These are phyloP conservation scores for Sphagnurus paluster DNA, from an alignment of 1,284 basidiomycete species.

Conservation along the genomic window DNA sequence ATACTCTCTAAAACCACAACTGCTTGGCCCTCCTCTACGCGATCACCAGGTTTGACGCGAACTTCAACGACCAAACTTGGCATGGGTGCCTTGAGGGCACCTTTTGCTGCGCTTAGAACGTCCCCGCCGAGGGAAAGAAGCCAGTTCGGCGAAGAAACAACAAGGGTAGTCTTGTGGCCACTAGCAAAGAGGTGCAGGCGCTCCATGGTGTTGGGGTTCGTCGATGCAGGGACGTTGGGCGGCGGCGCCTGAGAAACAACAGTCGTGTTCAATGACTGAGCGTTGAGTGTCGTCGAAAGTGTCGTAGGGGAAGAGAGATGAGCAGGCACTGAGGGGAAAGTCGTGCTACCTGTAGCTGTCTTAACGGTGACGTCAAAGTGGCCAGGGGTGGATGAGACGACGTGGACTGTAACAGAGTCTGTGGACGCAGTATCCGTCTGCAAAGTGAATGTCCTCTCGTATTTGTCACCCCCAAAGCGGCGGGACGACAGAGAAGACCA, in stretches of 20 bases:
- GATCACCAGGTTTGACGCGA: conserved; percentile 72
- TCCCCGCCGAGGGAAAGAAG: conserved; percentile 61
- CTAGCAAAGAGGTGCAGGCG: conserved; percentile 69
- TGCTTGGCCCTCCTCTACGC: conserved; percentile 78
- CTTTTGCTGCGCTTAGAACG: conserved; percentile 48
- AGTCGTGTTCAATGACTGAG: conserved; percentile 53
- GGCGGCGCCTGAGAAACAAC: conserved; percentile 69
- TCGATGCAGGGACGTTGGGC: conserved; percentile 48
- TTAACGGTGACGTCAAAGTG: conserved; percentile 58
- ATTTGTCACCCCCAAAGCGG: conserved; percentile 74
- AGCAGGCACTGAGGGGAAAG: conserved; percentile 55
- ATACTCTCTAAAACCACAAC: conserved; percentile 90
- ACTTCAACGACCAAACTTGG: conserved; percentile 88
- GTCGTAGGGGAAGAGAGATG: conserved; percentile 50
- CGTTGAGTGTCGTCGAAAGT: conserved; percentile 51
- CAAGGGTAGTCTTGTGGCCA: conserved; percentile 59
- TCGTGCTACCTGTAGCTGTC: conserved; percentile 32
- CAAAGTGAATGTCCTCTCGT: conserved; percentile 59
- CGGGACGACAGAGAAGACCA: conserved; percentile 72
- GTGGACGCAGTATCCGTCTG: conserved; percentile 49
- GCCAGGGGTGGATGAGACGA: conserved; percentile 42
- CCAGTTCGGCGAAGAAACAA: conserved; percentile 67
- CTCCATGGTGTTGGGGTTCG: conserved; percentile 56
- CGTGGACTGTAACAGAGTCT: conserved; percentile 43
- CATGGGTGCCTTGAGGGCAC: conserved; percentile 79